Evolutionary conservation across 208 protist genomes (phyloP), one percentile per base, ranked within the genome.

Genomic region (Leishmania braziliensis): DNA sequence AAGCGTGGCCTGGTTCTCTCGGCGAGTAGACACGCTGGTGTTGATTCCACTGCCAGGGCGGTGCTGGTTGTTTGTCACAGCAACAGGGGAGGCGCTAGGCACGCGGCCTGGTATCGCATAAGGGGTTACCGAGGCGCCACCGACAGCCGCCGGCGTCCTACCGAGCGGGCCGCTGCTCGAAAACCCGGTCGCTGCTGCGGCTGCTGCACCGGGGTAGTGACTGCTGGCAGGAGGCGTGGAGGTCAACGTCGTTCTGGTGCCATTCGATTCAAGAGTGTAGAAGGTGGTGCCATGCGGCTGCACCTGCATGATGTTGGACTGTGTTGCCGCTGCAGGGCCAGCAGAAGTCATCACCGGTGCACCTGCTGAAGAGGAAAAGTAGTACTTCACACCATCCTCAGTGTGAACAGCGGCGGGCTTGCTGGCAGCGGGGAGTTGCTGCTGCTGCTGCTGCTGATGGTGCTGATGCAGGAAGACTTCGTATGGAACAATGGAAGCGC

Each of bases 381-480:
- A 84, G 48, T 80, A 84, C 68, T 79, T 72, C 9, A 84, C 20
- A 2, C 75, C 80, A 39, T 84, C 81, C 3, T 63, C 8, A 10
- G 77, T 78, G 9, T 77, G 76, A 20, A 77, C 65, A 51, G 70
- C 62, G 26, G 39, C 56, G 23, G 81, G 63, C 36, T 80, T 81
- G 56, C 70, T 62, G 2, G 69, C 62, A 23, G 48, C 33, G 5
- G 60, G 10, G 43, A 63, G 66, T 39, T 53, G 36, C 39, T 58
- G 53, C 75, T 86, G 77, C 60, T 85, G 83, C 78, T 78, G 72
- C 62, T 86, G 82, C 46, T 84, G 81, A 50, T 78, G 80, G 29
- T 79, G 73, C 36, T 80, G 78, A 54, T 80, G 79, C 39, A 84
- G 39, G 69, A 71, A 84, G 26, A 84, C 29, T 26, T 84, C 80